Evolutionary conservation across 352 stramenopile genomes (phyloP).

Genomic region (Pythium coloratum): DNA sequence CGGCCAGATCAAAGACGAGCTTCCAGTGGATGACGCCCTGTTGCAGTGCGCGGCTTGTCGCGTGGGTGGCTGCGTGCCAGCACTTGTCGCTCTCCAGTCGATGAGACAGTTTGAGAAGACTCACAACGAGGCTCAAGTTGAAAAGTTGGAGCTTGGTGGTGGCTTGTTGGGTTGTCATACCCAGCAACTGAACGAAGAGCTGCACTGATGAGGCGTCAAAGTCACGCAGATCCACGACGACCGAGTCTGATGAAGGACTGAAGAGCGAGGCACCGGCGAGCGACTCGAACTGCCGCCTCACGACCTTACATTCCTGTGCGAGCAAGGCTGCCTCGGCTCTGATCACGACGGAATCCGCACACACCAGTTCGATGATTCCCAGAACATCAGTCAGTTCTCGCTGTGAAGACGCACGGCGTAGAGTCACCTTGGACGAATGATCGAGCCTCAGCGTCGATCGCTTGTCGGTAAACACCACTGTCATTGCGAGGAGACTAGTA

Average conservation of each 20-base stretch:
- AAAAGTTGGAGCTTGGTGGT: conserved; percentile 16
- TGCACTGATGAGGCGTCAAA: neutral
- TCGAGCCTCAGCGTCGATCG: conserved; percentile 47
- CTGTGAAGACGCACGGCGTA: neutral
- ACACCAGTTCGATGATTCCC: conserved; percentile 3
- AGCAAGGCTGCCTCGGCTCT: neutral
- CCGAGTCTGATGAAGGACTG: neutral
- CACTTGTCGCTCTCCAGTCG: conserved; percentile 27
- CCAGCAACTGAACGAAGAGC: conserved; percentile 2
- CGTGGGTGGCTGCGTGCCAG: conserved; percentile 42
- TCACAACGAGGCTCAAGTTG: neutral
- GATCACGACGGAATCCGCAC: neutral
- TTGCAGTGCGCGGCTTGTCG: conserved; percentile 33
- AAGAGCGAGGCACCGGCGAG: neutral
- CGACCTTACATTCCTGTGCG: conserved; percentile 2
- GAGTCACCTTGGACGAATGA: conserved; percentile 7
- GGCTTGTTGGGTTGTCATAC: conserved; percentile 19
- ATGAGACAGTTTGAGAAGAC: conserved; percentile 33
- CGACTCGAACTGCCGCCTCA: conserved; percentile 2
- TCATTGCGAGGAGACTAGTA: conserved; percentile 27
- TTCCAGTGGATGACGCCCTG: conserved; percentile 27
- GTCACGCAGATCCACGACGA: neutral
- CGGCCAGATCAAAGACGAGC: conserved; percentile 29
- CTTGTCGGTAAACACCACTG: conserved; percentile 33
- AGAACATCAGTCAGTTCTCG: neutral